Evolutionary conservation across 2,329 filamentous ascomycete genomes (phyloP), one percentile per base, ranked within the genome.

Genomic region (Lasiodiplodia citricola): DNA sequence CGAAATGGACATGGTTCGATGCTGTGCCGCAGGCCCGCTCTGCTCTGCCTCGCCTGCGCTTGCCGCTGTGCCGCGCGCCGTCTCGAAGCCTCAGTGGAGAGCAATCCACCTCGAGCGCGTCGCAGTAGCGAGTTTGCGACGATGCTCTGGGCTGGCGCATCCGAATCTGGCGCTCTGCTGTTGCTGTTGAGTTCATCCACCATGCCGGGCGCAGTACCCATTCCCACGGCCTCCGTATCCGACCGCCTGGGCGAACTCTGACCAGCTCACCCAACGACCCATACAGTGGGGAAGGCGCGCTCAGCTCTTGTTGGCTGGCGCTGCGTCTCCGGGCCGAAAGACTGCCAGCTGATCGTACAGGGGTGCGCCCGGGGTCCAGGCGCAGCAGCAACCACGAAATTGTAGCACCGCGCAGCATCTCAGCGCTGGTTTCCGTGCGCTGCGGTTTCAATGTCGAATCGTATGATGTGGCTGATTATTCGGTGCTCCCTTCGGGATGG

Each of bases 161-260:
- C 35, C 52, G 10, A 28, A 64, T 64, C 60, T 64, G 60, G 16
- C 60, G 3, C 44, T 38, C 28, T 64, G 60, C 44, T 38, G 10
- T 47, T 64, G 60, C 47, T 64, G 28, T 18, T n/a, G 44, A 64
- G 14, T 50, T 50, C 60, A 64, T 52, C 60, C 60, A 47, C 60
- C 44, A 52, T 38, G 60, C 47, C 16, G 60, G 60, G 44, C 44
- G 23, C 44, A 37, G 60, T 64, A 64, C 47, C 60, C 60, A 52
- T 64, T 64, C 60, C 60, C 60, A 64, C 60, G 60, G 60, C 60
- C 60, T 64, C 60, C 47, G 60, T 51, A 64, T 64, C 60, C 60
- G 60, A 31, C 60, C 47, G 25, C 47, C 44, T 64, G 60, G 60
- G 60, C 60, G 60, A 64, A 64, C 60, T 64, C 60, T 64, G 60